These are phyloP conservation scores for Xylaria flabelliformis DNA, from an alignment of 495 filamentous ascomycete species.

Conservation along the genomic window DNA sequence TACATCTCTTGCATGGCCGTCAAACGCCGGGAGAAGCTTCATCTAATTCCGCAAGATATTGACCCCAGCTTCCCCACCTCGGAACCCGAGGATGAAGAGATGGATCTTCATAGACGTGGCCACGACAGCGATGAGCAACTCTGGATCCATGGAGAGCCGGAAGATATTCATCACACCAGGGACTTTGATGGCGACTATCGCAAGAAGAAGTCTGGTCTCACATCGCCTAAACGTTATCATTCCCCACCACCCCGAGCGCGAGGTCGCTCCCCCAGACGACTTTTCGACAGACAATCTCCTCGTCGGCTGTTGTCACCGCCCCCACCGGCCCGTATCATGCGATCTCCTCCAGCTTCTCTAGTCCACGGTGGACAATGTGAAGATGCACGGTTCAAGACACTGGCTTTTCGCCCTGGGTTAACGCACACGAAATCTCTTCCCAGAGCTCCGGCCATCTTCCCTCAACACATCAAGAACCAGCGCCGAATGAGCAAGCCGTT, in stretches of 20 bases:
- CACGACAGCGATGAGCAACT: constrained; percentile 62
- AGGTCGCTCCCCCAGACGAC: constrained; percentile 62
- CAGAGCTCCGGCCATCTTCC: constrained; percentile 73
- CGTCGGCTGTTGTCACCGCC: constrained; percentile 71
- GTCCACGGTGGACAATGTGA: constrained; percentile 39
- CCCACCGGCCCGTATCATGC: constrained; percentile 43
- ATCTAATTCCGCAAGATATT: constrained; percentile 87
- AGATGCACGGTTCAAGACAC: constrained; percentile 58
- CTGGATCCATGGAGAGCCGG: constrained; percentile 65
- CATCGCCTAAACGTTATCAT: constrained; percentile 52
- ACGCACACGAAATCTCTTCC: constrained; percentile 82
- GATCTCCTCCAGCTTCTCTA: constrained; percentile 56
- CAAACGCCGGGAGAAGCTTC: constrained; percentile 78
- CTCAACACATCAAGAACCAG: constrained; percentile 52
- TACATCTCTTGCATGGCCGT: constrained; percentile 87
- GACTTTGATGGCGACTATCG: constrained; percentile 47
- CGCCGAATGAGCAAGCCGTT: constrained; percentile 35
- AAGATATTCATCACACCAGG: constrained; percentile 53
- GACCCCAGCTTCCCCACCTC: constrained; percentile 96
- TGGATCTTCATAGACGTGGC: constrained; percentile 60
- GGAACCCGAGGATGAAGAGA: constrained; percentile 83
- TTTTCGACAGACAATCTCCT: constrained; percentile 71
- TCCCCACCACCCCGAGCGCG: constrained; percentile 56
- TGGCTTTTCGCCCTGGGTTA: constrained; percentile 67
- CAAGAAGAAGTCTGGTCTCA: constrained; percentile 43